These are phyloP conservation scores for Saccharomyces paradoxus DNA, from an alignment of 805 yeast genomes.

Conservation along the genomic window DNA sequence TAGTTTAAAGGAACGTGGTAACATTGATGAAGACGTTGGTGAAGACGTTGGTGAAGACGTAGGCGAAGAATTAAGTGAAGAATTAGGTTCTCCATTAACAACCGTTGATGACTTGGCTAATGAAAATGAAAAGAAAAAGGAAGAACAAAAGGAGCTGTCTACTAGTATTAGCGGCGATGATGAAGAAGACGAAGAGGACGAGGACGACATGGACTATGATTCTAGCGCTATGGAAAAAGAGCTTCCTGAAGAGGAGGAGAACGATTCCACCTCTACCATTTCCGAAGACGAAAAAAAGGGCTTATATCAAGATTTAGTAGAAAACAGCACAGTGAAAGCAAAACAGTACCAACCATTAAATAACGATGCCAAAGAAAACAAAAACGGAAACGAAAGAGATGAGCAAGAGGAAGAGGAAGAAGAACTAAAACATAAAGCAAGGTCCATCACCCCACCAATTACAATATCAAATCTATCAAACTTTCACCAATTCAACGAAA, in stretches of 20 bases:
- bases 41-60: conserved; percentile 18
- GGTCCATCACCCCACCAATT: conserved; percentile 6
- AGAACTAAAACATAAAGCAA: conserved; percentile 25
- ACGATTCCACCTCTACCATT: conserved; percentile 1
- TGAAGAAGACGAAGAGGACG: conserved; percentile 29
- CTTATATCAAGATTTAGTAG: conserved; percentile 7
- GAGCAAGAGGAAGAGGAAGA: conserved; percentile 26
- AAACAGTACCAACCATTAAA: conserved; percentile 3
- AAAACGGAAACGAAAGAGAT: conserved; percentile 25
- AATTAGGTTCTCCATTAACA: conserved; percentile 14
- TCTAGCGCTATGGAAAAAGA: conserved; percentile 15
- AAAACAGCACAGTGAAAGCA: background rate
- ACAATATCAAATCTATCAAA: conserved; percentile 43
- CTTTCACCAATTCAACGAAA: conserved; percentile 55
- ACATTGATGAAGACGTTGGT: conserved; percentile 21
- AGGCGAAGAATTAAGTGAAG: conserved; percentile 30
- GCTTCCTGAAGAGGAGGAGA: conserved; percentile 5
- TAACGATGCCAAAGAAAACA: conserved; percentile 10
- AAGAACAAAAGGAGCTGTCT: background rate
- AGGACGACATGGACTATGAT: conserved; percentile 22
- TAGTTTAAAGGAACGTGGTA: conserved; percentile 9
- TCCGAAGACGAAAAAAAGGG: conserved; percentile 26
- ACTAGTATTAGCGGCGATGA: conserved; percentile 14
- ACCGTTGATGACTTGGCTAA: background rate
- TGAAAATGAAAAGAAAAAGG: background rate